Conservation (phyloP, 2,329 filamentous ascomycete species). For the Colletotrichum liriopes region DNA sequence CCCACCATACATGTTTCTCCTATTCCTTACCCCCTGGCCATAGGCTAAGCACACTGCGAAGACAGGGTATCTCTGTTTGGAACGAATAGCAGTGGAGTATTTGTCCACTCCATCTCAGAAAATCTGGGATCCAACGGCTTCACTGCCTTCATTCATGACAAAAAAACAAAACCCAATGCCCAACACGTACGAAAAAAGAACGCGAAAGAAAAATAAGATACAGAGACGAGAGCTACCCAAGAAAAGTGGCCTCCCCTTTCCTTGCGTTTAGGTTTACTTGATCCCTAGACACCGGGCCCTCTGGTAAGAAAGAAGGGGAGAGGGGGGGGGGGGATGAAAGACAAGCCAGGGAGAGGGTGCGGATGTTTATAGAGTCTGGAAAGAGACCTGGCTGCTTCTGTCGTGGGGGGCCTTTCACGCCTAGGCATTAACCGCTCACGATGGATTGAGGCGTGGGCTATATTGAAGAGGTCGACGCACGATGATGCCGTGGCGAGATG, state of each 20-base stretch:
- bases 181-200: background rate
- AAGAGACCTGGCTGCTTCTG: background rate
- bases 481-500: background rate
- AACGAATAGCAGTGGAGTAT: background rate
- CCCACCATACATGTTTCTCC: too few relatives aligned
- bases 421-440: background rate
- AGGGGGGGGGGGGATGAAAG: background rate
- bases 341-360: too few relatives aligned
- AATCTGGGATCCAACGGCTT: background rate
- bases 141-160: background rate
- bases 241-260: background rate
- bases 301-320: too few relatives aligned
- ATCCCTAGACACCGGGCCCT: too few relatives aligned
- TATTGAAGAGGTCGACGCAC: background rate
- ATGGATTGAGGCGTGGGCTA: too few relatives aligned
- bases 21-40: background rate
- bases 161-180: too few relatives aligned
- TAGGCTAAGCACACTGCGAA: background rate
- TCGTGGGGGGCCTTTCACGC: background rate
- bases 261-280: too few relatives aligned
- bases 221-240: background rate
- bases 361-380: background rate
- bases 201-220: background rate
- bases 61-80: background rate
- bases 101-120: background rate